Evolutionary conservation across 1,284 basidiomycete genomes (phyloP), one percentile per base, ranked within the genome.

Genomic region (Trichosporon sp.): DNA sequence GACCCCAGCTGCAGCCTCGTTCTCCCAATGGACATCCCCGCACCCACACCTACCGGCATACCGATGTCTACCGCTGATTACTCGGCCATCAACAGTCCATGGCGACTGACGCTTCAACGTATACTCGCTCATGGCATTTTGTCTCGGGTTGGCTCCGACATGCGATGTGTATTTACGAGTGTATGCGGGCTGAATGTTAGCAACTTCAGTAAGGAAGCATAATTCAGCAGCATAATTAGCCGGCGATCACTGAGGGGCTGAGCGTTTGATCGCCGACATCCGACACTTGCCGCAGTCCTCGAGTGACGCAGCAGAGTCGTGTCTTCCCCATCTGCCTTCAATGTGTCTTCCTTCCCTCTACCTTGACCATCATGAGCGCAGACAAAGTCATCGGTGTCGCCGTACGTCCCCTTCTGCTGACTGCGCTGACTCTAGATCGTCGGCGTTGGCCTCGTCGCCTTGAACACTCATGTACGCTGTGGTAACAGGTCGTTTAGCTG

Each of bases 401-500:
- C 16, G 70, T 71, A 32, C 48, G 70, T 1, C 2, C 7, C 5
- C 21, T 1, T 26, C 26, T 26, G 26, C 1, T 11, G 12, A 5
- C 2, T 32, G 1, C 11, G 7, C 70, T 71, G 8, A 68, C 54
- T 10, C 46, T 32, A 73, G 73, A 46, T 74, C 59, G 69, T 74
- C 32, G 73, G 73, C 48, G 37, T 72, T 56, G 73, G 73, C 38
- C 35, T 56, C 16, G 69, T 74, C 38, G 73, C 73, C 11, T 40
- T 67, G 2, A 72, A 37, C 46, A 71, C 66, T 1, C 73, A 73
- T 67, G 72, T 73, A 32, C 19, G 66, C 32, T 63, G 56, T 12
- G 26, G 26, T 14, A 2, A 4, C 37, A 26, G 1, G 26, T 26
- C 26, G 26, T 26, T 10, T 12, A 48, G 19, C 66, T 46, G 32